Percentiles rank a stretch among this genome's conserved stretches.
Evolutionary conservation across 345 rosid species (phyloP).

Genomic region (Sonneratia alba): DNA sequence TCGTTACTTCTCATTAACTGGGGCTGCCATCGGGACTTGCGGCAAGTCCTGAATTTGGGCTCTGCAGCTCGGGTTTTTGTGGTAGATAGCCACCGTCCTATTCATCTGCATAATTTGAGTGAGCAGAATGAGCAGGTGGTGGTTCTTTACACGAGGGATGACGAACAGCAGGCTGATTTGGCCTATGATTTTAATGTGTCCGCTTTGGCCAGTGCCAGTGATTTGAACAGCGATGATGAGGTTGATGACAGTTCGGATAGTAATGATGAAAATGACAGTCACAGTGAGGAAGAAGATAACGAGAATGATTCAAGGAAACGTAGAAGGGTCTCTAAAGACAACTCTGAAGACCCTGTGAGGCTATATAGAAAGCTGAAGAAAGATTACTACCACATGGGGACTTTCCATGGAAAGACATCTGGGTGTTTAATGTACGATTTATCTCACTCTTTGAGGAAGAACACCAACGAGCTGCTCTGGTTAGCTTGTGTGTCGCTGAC

Average conservation of each 20-base stretch:
- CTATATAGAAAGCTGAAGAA: constrained; percentile 58
- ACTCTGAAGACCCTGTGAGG: constrained; percentile 30
- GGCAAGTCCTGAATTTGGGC: constrained; percentile 43
- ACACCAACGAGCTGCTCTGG: constrained; percentile 90
- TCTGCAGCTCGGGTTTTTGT: constrained; percentile 58
- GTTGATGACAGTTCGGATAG: constrained; percentile 15
- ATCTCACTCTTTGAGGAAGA: constrained; percentile 69
- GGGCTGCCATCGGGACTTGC: constrained; percentile 89
- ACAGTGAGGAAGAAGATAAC: constrained; percentile 27
- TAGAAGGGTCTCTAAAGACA: constrained; percentile 38
- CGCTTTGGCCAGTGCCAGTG: constrained; percentile 60
- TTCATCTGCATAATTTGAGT: constrained; percentile 80
- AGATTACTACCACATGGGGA: constrained; percentile 71
- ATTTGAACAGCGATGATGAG: constrained; percentile 26
- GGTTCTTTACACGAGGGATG: constrained; percentile 73
- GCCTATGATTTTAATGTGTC: constrained; percentile 72
- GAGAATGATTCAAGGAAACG: constrained; percentile 59
- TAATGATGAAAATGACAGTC: constrained; percentile 33
- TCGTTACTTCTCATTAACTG: constrained; percentile 70
- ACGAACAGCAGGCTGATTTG: constrained; percentile 76
- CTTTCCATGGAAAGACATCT: constrained; percentile 91
- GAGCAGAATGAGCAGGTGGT: constrained; percentile 64
- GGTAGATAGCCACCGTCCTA: constrained; percentile 88
- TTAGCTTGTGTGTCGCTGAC: constrained; percentile 87
- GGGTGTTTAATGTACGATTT: constrained; percentile 80